Percentiles rank a stretch among this genome's conserved stretches.
These are phyloP conservation scores for Achlya hypogyna DNA, from an alignment of 352 stramenopile genomes.

Conservation along the genomic window DNA sequence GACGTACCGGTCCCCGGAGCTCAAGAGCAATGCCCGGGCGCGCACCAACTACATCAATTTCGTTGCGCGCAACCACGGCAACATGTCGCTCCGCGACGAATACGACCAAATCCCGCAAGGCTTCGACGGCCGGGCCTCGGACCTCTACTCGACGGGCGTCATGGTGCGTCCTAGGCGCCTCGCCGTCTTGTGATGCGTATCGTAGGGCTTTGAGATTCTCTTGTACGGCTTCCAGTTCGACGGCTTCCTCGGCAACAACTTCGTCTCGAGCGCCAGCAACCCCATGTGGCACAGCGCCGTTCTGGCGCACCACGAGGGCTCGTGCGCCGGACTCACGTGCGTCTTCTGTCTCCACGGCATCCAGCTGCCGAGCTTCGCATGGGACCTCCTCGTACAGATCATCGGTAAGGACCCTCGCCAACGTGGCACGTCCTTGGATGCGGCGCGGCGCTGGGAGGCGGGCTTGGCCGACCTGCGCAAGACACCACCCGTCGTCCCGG, in stretches of 20 bases:
- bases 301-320: constrained; percentile 71
- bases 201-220: constrained; percentile 3
- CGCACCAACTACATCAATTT: constrained; percentile 23
- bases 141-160: constrained; percentile 73
- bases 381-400: too few species aligned
- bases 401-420: too few species aligned
- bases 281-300: constrained; percentile 64
- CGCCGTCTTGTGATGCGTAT: neutral
- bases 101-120: constrained; percentile 26
- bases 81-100: neutral
- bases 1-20: constrained; percentile 64
- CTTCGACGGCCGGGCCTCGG: constrained; percentile 59
- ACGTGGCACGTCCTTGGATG: too few species aligned
- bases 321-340: constrained; percentile 35
- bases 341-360: constrained; percentile 75
- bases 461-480: too few species aligned
- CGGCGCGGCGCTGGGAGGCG: too few species aligned
- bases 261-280: constrained; percentile 38
- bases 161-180: constrained; percentile 37
- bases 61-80: neutral
- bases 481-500: too few species aligned
- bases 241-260: constrained; percentile 55
- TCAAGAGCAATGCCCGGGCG: constrained; percentile 51
- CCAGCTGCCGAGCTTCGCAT: constrained; percentile 58
- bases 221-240: constrained; percentile 65